Percentiles rank a stretch among this genome's conserved stretches.
Evolutionary conservation across 768 basidiomycete genomes (phyloP).

Genomic region (Tylopilus subfusipes): DNA sequence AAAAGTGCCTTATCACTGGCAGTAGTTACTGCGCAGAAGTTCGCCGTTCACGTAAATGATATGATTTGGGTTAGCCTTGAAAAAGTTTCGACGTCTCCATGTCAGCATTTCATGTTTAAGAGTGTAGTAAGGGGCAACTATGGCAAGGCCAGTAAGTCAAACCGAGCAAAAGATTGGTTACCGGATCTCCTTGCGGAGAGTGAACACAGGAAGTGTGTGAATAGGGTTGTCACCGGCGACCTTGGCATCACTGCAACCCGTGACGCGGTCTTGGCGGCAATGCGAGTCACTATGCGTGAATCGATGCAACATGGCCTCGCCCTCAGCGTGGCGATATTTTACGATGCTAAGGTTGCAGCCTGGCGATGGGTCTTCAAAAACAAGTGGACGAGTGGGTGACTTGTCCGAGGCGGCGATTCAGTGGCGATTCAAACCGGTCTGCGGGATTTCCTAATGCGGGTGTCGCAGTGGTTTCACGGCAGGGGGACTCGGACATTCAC

Average conservation of each 20-base stretch:
- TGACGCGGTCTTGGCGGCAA: neutral
- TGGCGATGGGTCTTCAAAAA: neutral
- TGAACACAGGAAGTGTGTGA: neutral
- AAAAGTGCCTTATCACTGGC: too few species aligned
- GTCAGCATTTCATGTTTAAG: neutral
- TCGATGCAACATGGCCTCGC: neutral
- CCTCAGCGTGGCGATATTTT: neutral
- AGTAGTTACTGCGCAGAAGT: too few species aligned
- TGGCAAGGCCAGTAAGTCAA: too few species aligned
- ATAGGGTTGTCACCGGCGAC: neutral
- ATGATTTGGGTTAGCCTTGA: too few species aligned
- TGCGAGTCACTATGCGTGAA: neutral
- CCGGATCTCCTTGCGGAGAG: neutral
- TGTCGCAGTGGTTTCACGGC: neutral
- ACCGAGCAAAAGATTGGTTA: neutral
- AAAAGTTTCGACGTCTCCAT: too few species aligned
- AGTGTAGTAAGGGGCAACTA: too few species aligned
- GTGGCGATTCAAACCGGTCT: neutral
- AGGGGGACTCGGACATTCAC: neutral
- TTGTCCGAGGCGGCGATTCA: neutral
- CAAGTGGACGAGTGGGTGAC: neutral
- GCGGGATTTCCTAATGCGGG: constrained; percentile 15
- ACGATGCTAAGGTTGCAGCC: too few species aligned
- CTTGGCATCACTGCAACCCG: constrained; percentile 4
- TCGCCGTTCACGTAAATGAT: too few species aligned